Conservation (phyloP, 768 basidiomycete genomes). For the Psilocybe subaeruginosa region DNA sequence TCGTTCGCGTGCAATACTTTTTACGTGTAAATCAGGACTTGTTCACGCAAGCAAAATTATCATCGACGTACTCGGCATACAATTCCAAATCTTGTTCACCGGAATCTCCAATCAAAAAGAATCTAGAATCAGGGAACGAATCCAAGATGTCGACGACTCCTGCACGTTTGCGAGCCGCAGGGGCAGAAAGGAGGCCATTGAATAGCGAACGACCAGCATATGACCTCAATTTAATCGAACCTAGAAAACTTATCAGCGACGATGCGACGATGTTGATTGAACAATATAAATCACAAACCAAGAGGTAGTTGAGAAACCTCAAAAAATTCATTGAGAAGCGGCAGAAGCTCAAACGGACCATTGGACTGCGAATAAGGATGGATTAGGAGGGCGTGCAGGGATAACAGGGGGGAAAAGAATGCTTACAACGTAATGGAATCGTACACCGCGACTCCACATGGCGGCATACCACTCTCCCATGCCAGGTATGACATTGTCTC, state of each 20-base stretch:
- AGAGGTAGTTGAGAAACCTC: conserved; percentile 66
- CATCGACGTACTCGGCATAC: conserved; percentile 61
- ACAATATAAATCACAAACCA: conserved; percentile 38
- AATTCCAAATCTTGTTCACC: conserved; percentile 97
- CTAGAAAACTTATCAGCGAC: conserved; percentile 29
- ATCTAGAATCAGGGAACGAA: conserved; percentile 71
- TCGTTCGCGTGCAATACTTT: conserved; percentile 65
- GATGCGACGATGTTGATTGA: not conserved
- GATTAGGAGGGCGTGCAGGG: not conserved
- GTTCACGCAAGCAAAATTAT: not conserved
- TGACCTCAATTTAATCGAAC: conserved; percentile 81
- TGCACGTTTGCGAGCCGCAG: conserved; percentile 80
- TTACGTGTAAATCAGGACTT: not conserved
- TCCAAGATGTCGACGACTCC: conserved; percentile 81
- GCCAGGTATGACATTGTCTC: conserved; percentile 78
- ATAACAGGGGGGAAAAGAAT: not conserved
- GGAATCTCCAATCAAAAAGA: conserved; percentile 88
- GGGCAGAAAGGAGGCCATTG: conserved; percentile 79
- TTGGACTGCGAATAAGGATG: conserved; percentile 66
- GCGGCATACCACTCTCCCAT: conserved; percentile 79
- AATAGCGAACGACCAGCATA: conserved; percentile 86
- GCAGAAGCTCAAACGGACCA: conserved; percentile 83
- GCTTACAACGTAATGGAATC: conserved; percentile 90
- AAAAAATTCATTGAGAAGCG: conserved; percentile 79
- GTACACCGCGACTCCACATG: conserved; percentile 72